Evolutionary conservation across 2,329 filamentous ascomycete genomes (phyloP), one percentile per base, ranked within the genome.

Genomic region (Verticillium nubilum): DNA sequence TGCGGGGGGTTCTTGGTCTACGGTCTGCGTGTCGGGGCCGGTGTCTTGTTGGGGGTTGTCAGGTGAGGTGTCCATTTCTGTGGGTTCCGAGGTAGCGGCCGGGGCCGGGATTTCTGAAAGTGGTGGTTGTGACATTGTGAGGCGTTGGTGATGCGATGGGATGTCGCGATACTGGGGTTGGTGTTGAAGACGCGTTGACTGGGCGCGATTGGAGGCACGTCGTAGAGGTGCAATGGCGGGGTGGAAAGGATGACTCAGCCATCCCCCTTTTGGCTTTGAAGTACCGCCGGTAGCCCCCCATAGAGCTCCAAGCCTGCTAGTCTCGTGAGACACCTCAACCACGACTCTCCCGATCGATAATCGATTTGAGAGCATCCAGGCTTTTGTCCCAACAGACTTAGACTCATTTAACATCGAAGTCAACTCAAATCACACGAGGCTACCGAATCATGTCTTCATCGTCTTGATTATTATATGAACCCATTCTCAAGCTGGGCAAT

Each of bases 1-100:
- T 25, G 67, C 66, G 2, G 69, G 66, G 19, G 68, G 57, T 7
- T 62, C 62, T 7, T 60, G 5, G 27, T 4, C 10, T 42, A 10
- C 13, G 35, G 28, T n/a, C 26, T 10, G 29, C 13, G 37, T 12
- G 7, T 50, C n/a, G 42, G 27, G 19, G 42, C 37, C 26, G 9
- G 19, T n/a, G 37, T 29, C 29, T 27, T 23, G 26, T 29, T 7
- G 42, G 56, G 35, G 33, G 6, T 56, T 28, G 54, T 56, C 56
- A n/a, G 56, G 26, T 3, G 56, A 15, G 2, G 56, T n/a, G 10
- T 42, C 27, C 10, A 37, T 25, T 50, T 35, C 52, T 25, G 53
- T 23, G 27, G 27, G 35, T 29, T 26, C 35, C 26, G 55, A 25
- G 9, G n/a, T 27, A 31, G 37, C 4, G 6, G 42, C 12, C 37